These are phyloP conservation scores for Metarhizium sp. DNA, from an alignment of 2,329 filamentous ascomycete genomes.

Conservation along the genomic window DNA sequence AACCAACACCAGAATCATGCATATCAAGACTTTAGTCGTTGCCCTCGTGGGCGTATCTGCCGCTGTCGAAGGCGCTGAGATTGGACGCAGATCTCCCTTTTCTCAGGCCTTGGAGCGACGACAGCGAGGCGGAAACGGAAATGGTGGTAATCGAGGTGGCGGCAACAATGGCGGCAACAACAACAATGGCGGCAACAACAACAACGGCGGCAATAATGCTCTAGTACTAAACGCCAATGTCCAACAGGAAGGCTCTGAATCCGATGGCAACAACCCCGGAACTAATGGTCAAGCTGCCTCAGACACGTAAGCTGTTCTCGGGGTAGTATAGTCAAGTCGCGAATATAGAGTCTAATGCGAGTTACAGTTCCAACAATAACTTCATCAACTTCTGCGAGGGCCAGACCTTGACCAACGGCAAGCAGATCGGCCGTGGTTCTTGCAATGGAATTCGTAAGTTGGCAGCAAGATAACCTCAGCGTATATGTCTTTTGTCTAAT, in stretches of 20 bases:
- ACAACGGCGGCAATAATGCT: constrained; percentile 14
- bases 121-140: constrained; percentile 17
- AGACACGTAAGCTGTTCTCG: constrained; percentile 32
- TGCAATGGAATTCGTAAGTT: constrained; percentile 51
- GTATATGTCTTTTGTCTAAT: not conserved
- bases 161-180: constrained; percentile 12
- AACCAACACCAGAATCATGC: constrained; percentile 26
- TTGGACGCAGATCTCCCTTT: constrained; percentile 28
- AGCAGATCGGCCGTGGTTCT: constrained; percentile 47
- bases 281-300: constrained; percentile 40
- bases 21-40: constrained; percentile 39
- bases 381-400: constrained; percentile 55
- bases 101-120: constrained; percentile 29
- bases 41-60: constrained; percentile 33
- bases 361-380: constrained; percentile 44
- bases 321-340: not conserved
- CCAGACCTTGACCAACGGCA: constrained; percentile 48
- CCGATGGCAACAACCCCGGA: constrained; percentile 27
- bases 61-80: constrained; percentile 32
- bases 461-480: not conserved
- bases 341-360: constrained; percentile 9
- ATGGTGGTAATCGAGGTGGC: constrained; percentile 5
- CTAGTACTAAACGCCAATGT: constrained; percentile 30
- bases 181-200: constrained; percentile 13
- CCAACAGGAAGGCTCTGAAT: constrained; percentile 40